These are phyloP conservation scores for Cryptosporidium ryanae DNA, from an alignment of 169 alveolate genomes.

Conservation along the genomic window DNA sequence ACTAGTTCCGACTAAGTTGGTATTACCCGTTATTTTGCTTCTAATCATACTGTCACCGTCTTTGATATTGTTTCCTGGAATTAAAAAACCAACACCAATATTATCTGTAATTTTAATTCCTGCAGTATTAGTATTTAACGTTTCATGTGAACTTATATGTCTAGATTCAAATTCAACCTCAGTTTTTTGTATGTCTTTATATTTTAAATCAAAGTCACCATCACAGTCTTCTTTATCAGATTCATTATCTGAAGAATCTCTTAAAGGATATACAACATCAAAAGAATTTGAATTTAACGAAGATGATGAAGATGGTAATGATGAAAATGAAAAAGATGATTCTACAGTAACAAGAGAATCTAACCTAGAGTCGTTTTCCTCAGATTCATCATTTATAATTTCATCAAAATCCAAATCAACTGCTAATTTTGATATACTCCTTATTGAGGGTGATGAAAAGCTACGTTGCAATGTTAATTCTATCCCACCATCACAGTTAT, in stretches of 20 bases:
- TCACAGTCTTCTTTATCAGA: background rate
- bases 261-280: background rate
- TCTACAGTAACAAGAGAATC: conserved; percentile 21
- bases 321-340: conserved; percentile 12
- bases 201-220: background rate
- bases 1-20: background rate
- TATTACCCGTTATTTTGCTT: no score
- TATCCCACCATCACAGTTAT: no score
- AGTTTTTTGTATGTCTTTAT: no score
- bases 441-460: conserved; percentile 63
- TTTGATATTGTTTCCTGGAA: no score
- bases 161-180: background rate
- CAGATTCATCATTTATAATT: background rate
- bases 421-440: background rate
- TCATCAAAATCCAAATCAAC: background rate
- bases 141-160: background rate
- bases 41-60: no score
- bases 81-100: no score
- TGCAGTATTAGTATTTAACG: background rate
- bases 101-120: background rate
- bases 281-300: background rate
- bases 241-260: background rate
- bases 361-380: background rate
- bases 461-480: conserved; percentile 10
- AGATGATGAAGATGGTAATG: conserved; percentile 27